These are phyloP conservation scores for Ceratobasidium sp. DNA, from an alignment of 1,284 basidiomycete species.

Conservation along the genomic window DNA sequence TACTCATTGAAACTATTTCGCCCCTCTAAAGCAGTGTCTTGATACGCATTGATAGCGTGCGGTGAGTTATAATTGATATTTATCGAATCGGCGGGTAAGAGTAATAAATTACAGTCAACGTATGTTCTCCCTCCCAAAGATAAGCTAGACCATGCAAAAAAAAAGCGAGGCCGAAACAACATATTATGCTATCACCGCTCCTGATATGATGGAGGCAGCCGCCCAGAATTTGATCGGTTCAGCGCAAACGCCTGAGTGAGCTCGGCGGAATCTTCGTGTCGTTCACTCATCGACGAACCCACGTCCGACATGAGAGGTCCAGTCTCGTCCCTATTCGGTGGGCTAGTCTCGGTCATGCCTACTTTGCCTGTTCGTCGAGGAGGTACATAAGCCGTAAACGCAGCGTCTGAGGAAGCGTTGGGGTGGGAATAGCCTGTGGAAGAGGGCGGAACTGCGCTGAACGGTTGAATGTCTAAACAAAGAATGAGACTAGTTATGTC, in stretches of 20 bases:
- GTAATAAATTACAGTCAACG: too few relatives aligned
- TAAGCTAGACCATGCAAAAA: too few relatives aligned
- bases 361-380: neutral
- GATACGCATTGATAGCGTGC: too few relatives aligned
- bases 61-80: too few relatives aligned
- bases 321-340: conserved; percentile 6
- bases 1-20: too few relatives aligned
- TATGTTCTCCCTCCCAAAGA: too few relatives aligned
- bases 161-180: too few relatives aligned
- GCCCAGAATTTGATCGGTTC: conserved; percentile 10
- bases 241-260: conserved; percentile 6
- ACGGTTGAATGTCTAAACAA: neutral
- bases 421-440: neutral
- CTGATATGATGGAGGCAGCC: conserved; percentile 20
- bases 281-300: neutral
- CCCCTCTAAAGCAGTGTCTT: too few relatives aligned
- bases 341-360: neutral
- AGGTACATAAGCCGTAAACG: neutral
- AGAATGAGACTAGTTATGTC: too few relatives aligned
- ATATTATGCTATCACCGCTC: neutral
- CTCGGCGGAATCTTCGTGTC: conserved; percentile 29
- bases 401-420: neutral
- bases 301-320: neutral
- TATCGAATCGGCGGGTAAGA: too few relatives aligned
- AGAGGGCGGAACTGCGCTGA: neutral